Conservation (phyloP, 352 stramenopile genomes). For the Globisporangium okanoganense region DNA sequence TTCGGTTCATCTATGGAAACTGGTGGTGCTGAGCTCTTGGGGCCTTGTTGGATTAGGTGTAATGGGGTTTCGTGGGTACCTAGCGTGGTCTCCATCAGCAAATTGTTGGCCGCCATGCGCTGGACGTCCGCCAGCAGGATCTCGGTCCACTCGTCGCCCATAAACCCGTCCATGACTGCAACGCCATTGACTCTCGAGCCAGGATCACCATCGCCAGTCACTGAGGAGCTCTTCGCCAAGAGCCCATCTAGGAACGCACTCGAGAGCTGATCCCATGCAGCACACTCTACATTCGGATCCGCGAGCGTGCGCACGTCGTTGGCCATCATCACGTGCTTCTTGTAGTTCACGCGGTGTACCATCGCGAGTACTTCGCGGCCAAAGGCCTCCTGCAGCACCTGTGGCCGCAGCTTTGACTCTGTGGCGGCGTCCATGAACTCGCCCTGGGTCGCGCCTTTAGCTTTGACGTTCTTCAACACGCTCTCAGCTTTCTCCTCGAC, state of each 20-base stretch:
- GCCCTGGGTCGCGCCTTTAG: slow-evolving; percentile 54
- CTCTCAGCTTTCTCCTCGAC: slow-evolving; percentile 71
- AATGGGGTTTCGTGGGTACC: slow-evolving; percentile 12
- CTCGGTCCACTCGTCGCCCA: slow-evolving; percentile 75
- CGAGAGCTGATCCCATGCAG: slow-evolving; percentile 60
- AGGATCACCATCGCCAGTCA: neutral
- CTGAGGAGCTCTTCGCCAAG: slow-evolving; percentile 3
- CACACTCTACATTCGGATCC: slow-evolving; percentile 49
- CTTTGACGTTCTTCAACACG: slow-evolving; percentile 82
- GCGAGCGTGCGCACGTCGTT: slow-evolving; percentile 61
- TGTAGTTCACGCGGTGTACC: slow-evolving; percentile 78
- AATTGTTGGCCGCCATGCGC: slow-evolving; percentile 50
- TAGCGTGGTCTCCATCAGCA: slow-evolving; percentile 35
- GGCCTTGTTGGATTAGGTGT: slow-evolving; percentile 9
- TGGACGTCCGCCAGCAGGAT: slow-evolving; percentile 63
- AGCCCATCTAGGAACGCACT: slow-evolving; percentile 47
- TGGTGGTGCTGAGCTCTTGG: slow-evolving; percentile 1
- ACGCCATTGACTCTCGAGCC: slow-evolving; percentile 19
- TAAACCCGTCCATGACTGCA: slow-evolving; percentile 65
- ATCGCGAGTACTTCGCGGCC: slow-evolving; percentile 76
- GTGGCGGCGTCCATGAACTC: slow-evolving; percentile 78
- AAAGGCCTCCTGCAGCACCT: slow-evolving; percentile 85
- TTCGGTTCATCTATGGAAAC: neutral
- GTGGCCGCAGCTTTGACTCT: slow-evolving; percentile 58
- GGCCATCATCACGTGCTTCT: slow-evolving; percentile 75